Percentiles rank a stretch among this genome's conserved stretches.
These are phyloP conservation scores for Gonium pectorale DNA, from an alignment of 139 green algal species.

Conservation along the genomic window DNA sequence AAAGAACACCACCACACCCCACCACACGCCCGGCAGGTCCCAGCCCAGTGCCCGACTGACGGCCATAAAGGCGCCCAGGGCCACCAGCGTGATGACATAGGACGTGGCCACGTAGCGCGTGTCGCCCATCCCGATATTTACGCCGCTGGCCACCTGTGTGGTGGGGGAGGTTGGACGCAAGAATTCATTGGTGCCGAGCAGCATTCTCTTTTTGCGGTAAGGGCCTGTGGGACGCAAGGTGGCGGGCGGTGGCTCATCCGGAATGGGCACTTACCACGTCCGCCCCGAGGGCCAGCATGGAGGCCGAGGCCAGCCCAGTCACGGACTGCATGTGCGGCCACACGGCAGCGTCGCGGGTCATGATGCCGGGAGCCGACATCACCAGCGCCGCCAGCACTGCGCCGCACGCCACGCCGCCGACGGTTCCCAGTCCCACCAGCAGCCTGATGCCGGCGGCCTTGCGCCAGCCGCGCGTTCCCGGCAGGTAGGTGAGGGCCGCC, in stretches of 20 bases:
- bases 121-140: constrained; percentile 59
- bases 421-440: constrained; percentile 51
- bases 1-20: constrained; percentile 76
- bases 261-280: constrained; percentile 78
- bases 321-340: constrained; percentile 65
- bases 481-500: constrained; percentile 35
- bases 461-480: constrained; percentile 21
- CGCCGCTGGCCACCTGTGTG: too few relatives aligned
- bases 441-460: constrained; percentile 37
- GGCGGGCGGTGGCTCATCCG: too few relatives aligned
- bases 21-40: constrained; percentile 72
- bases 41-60: constrained; percentile 32
- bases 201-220: too few relatives aligned
- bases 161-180: too few relatives aligned
- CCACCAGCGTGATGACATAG: constrained; percentile 66
- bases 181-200: too few relatives aligned
- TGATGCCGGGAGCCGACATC: constrained; percentile 51
- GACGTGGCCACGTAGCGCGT: constrained; percentile 32
- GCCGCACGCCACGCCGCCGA: constrained; percentile 50
- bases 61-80: constrained; percentile 63
- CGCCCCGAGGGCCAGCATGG: constrained; percentile 69
- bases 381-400: constrained; percentile 48
- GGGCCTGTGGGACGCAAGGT: too few relatives aligned
- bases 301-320: constrained; percentile 47
- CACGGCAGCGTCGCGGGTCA: constrained; percentile 65